phyloP scores from a whole-genome alignment of 2,329 filamentous ascomycete species.

The Fusarium virguliforme region DNA sequence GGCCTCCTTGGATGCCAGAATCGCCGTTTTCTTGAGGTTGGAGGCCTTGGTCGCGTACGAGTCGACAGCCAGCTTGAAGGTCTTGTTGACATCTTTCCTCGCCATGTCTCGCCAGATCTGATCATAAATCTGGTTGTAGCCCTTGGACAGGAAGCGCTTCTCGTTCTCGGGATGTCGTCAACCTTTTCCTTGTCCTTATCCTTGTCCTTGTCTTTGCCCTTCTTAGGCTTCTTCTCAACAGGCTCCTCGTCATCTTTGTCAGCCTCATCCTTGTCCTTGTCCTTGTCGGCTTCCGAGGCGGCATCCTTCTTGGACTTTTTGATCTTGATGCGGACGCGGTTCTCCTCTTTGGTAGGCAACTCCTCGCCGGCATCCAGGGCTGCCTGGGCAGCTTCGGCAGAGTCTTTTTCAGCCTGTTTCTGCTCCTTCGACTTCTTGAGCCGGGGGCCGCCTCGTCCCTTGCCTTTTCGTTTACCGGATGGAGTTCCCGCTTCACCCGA shows the following conservation, averaged over 20 bases:
- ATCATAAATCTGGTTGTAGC: constrained; percentile 96
- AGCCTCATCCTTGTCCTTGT: constrained; percentile 64
- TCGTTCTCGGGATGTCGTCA: constrained; percentile 70
- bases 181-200: constrained; percentile 68
- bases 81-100: constrained; percentile 93
- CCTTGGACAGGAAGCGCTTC: constrained; percentile 85
- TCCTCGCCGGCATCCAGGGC: constrained; percentile 86
- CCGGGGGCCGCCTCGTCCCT: constrained; percentile 74
- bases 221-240: constrained; percentile 65
- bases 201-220: constrained; percentile 63
- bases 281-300: constrained; percentile 57
- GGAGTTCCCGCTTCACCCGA: constrained; percentile 60
- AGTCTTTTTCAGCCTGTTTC: constrained; percentile 85
- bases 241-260: constrained; percentile 62
- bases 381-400: constrained; percentile 89
- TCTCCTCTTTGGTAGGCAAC: constrained; percentile 71
- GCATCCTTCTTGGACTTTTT: constrained; percentile 64
- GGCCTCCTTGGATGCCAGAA: constrained; percentile 96
- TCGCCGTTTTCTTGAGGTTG: constrained; percentile 98
- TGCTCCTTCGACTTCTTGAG: constrained; percentile 93
- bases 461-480: constrained; percentile 58
- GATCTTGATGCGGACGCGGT: constrained; percentile 76
- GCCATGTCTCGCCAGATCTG: constrained; percentile 97
- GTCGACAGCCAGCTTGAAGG: constrained; percentile 88
- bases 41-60: constrained; percentile 90